Base-by-base conservation (phyloP, 768 basidiomycete species). In the Trametes maxima region DNA sequence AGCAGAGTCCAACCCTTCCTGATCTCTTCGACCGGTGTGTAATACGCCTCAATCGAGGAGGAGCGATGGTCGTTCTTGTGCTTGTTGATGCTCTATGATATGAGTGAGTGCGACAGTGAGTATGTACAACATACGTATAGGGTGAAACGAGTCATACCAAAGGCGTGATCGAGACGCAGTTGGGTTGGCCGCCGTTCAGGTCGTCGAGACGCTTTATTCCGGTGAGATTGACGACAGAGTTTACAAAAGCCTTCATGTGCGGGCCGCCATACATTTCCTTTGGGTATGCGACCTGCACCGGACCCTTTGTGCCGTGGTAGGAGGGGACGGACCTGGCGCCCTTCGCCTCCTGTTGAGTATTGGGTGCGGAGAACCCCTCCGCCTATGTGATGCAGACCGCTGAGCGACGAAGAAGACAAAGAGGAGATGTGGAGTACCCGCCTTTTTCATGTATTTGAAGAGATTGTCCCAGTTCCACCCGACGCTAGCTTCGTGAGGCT, bases 101-200 rank as follows among this genome's bases (percentile, higher is more conserved):
- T n/a, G n/a, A n/a, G n/a, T n/a, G 28, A 6, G 78, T 79, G 66
- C 80, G 76, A 14, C 22, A 19, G 21, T 33, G 22, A 19, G n/a
- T 21, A 5, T 25, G 16, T 4, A 21, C 2, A n/a, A 43, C 6
- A 5, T 4, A 16, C 17, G 40, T 8, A 14, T 4, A 42, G 4
- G 8, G 8, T 17, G 1, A 39, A 33, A 24, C 3, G 5, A 19
- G 6, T 68, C 77, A 51, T 56, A 82, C 82, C 22, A 81, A 68
- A 5, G 84, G 85, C 10, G 82, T 82, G 63, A 83, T 79, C 1
- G 83, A 80, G 3, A 86, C 84, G 58, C 80, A 80, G 63, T 85
- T 84, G 6, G 82, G 79, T 14, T 75, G 76, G 1, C 84, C 84
- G 33, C 84, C 84, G 66, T 85, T 85, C 42, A 83, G 65, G 68